Conservation (phyloP, 257 asterid genomes). For the Solanum arcanum region DNA sequence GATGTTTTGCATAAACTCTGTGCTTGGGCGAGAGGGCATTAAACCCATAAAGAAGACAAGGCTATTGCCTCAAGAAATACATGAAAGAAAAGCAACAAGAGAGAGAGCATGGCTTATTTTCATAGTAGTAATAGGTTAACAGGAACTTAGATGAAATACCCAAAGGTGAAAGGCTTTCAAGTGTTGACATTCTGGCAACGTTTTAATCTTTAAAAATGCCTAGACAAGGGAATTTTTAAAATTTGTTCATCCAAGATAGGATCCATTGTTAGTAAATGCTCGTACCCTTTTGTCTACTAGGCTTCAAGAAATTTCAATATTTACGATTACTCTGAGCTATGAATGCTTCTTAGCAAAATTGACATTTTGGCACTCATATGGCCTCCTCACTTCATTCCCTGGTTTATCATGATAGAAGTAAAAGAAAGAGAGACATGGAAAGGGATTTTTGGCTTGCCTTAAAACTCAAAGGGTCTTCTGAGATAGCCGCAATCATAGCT, state of each 20-base stretch:
- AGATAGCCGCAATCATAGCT: conserved; percentile 74
- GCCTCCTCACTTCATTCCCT: neutral
- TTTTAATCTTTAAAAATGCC: neutral
- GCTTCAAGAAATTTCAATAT: neutral
- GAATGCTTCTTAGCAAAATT: neutral
- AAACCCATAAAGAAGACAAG: neutral
- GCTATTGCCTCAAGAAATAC: neutral
- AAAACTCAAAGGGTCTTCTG: conserved; percentile 68
- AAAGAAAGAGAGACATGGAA: neutral
- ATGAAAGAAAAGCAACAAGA: neutral
- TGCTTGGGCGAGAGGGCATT: neutral
- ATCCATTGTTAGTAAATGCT: neutral
- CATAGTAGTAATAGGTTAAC: neutral
- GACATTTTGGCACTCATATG: neutral
- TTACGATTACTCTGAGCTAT: neutral
- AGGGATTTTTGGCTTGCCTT: conserved; percentile 35
- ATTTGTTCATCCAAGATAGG: neutral
- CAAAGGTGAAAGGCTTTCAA: neutral
- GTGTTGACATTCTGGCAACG: neutral
- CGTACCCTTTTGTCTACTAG: neutral
- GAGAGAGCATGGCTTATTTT: neutral
- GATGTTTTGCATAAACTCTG: neutral
- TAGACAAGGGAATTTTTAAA: neutral
- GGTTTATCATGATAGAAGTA: neutral
- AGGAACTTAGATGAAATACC: neutral